Evolutionary conservation across 192 early-diverging fungal species (phyloP).

Genomic region (Allomyces javanicus): DNA sequence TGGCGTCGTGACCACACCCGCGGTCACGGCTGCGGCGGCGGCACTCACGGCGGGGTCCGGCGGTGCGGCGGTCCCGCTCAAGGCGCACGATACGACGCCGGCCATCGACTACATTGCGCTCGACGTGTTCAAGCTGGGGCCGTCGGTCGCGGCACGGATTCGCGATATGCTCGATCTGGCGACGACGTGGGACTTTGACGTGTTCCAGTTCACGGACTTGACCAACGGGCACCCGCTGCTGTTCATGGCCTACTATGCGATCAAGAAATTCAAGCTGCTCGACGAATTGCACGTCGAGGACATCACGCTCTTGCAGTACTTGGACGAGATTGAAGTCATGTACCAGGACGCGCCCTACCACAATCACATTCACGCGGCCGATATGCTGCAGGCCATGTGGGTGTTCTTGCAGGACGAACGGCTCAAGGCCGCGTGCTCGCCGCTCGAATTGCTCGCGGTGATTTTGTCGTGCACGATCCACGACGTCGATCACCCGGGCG

Average conservation of each 20-base stretch:
- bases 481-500: slow-evolving; percentile 41
- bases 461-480: slow-evolving; percentile 29
- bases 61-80: not conserved
- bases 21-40: not conserved
- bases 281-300: slow-evolving; percentile 22
- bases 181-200: slow-evolving; percentile 21
- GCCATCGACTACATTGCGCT: not conserved
- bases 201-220: slow-evolving; percentile 22
- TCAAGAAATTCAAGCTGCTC: slow-evolving; percentile 23
- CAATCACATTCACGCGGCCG: slow-evolving; percentile 35
- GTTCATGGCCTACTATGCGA: slow-evolving; percentile 22
- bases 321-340: slow-evolving; percentile 20
- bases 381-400: slow-evolving; percentile 35
- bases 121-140: not conserved
- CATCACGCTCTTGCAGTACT: slow-evolving; percentile 14
- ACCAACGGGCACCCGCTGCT: slow-evolving; percentile 25
- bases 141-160: not conserved
- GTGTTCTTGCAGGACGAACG: slow-evolving; percentile 23
- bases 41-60: not conserved
- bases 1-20: not conserved
- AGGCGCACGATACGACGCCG: not conserved
- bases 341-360: slow-evolving; percentile 30
- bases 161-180: not conserved
- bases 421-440: slow-evolving; percentile 23
- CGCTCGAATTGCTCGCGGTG: slow-evolving; percentile 25